Percentiles rank a stretch among this genome's conserved stretches.
Conservation (phyloP, 768 basidiomycete genomes). For the Cystobasidium tubakii region DNA sequence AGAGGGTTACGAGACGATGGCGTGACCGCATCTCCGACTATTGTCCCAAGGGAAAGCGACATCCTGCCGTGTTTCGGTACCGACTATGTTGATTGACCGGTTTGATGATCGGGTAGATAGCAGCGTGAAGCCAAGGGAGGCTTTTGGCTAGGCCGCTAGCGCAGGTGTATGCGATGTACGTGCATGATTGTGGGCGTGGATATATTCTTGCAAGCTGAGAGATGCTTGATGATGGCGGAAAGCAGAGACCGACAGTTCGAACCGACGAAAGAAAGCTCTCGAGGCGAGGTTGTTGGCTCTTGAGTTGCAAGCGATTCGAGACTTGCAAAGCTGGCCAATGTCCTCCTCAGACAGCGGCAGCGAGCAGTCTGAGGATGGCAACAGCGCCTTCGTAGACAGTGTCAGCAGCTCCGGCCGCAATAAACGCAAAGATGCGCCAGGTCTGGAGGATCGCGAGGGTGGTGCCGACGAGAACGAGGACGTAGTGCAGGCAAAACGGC, state of each 20-base stretch:
- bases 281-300: neutral
- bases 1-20: conserved; percentile 18
- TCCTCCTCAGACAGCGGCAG: conserved; percentile 17
- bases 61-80: neutral
- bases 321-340: conserved; percentile 2
- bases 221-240: neutral
- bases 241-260: neutral
- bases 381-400: neutral
- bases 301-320: neutral
- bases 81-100: conserved; percentile 5
- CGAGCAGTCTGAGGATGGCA: conserved; percentile 17
- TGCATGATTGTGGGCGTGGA: neutral
- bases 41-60: neutral
- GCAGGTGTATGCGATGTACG: neutral
- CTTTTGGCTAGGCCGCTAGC: neutral
- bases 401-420: neutral
- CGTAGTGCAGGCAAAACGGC: neutral
- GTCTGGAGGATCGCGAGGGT: neutral
- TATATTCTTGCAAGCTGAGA: neutral
- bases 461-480: conserved; percentile 3
- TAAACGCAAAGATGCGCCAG: neutral
- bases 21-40: neutral
- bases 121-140: neutral
- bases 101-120: neutral
- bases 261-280: too few relatives aligned